Evolutionary conservation across 345 rosid genomes (phyloP).

Genomic region (Eucalyptus camaldulensis): DNA sequence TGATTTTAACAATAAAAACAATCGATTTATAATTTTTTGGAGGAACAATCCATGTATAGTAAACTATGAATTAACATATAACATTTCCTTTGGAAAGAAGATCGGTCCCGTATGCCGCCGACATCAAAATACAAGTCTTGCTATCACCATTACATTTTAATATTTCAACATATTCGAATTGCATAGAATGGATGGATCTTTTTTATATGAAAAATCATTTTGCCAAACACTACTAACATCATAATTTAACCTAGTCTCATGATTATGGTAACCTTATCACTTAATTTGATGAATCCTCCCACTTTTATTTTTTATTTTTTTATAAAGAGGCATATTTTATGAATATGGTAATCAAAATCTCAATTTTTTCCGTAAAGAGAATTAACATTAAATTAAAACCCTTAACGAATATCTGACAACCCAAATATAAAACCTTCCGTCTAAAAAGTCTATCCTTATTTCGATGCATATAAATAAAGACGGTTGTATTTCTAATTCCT

Average conservation of each 20-base stretch:
- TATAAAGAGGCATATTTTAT: background rate
- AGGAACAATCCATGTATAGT: background rate
- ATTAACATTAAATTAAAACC: background rate
- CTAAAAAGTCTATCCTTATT: background rate
- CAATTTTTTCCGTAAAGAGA: background rate
- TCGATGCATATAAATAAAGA: background rate
- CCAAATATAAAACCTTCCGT: background rate
- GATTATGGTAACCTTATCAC: background rate
- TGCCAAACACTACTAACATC: background rate
- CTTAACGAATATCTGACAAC: background rate
- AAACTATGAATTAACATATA: background rate
- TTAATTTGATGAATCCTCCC: background rate
- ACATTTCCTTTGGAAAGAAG: background rate
- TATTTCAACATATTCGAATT: background rate
- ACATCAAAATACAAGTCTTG: background rate
- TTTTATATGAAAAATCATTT: background rate
- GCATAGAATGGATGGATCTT: background rate
- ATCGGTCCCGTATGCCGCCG: accelerated
- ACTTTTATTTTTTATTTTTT: accelerated
- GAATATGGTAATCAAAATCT: background rate
- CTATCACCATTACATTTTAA: background rate
- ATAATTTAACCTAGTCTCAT: background rate
- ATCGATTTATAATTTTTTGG: background rate
- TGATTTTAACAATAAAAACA: background rate
- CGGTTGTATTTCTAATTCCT: background rate